A percentile compares a stretch with the other conserved stretches of the same genome.
These are phyloP conservation scores for Pichia sp. DNA, from an alignment of 1,139 yeast species.

Conservation along the genomic window DNA sequence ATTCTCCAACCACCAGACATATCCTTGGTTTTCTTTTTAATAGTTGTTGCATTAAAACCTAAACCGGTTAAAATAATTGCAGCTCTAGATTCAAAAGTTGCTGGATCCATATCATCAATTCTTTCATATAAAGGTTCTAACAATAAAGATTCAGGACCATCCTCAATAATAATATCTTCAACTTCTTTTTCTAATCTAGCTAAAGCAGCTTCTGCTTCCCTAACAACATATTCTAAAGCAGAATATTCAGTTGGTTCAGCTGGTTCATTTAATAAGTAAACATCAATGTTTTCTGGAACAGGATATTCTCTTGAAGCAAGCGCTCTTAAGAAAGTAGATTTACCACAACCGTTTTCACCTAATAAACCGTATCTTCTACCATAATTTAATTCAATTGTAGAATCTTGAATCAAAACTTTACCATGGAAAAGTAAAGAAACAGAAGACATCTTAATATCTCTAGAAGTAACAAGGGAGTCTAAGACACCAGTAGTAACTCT, in stretches of 20 bases:
- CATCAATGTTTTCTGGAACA: slow-evolving; percentile 84
- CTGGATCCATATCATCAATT: slow-evolving; percentile 92
- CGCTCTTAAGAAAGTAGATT: slow-evolving; percentile 87
- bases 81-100: slow-evolving; percentile 94
- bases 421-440: slow-evolving; percentile 95
- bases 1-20: slow-evolving; percentile 99
- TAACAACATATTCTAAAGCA: slow-evolving; percentile 93
- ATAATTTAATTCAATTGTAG: slow-evolving; percentile 84
- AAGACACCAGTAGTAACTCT: slow-evolving; percentile 98
- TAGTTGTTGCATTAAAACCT: slow-evolving; percentile 85
- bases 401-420: slow-evolving; percentile 89
- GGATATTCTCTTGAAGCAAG: slow-evolving; percentile 96
- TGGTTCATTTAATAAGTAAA: slow-evolving; percentile 91
- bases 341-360: slow-evolving; percentile 99
- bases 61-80: slow-evolving; percentile 94
- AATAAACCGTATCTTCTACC: slow-evolving; percentile 96
- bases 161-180: slow-evolving; percentile 81
- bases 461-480: slow-evolving; percentile 79
- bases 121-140: slow-evolving; percentile 90
- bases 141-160: slow-evolving; percentile 88
- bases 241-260: slow-evolving; percentile 90
- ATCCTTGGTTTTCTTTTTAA: slow-evolving; percentile 87
- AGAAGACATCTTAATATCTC: slow-evolving; percentile 89
- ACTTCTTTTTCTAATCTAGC: slow-evolving; percentile 87
- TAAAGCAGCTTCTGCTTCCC: slow-evolving; percentile 91